Percentiles rank a stretch among this genome's conserved stretches.
These are phyloP conservation scores for Mycena latifolia DNA, from an alignment of 768 basidiomycete genomes.

Conservation along the genomic window DNA sequence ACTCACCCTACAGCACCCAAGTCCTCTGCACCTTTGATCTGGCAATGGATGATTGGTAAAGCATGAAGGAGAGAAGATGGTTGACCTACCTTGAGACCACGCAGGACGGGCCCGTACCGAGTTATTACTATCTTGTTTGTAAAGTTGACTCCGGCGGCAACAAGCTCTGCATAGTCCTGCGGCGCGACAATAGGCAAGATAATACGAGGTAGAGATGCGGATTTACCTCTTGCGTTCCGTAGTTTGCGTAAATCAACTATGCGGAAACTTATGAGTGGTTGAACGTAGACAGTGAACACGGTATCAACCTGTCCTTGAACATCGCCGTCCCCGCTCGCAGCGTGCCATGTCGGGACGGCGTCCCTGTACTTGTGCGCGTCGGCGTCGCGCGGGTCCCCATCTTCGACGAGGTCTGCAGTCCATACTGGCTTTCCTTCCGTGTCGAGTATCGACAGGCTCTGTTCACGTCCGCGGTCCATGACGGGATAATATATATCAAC, in stretches of 20 bases:
- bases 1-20: constrained; percentile 74
- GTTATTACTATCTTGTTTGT: constrained; percentile 83
- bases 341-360: constrained; percentile 88
- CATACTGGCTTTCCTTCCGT: constrained; percentile 67
- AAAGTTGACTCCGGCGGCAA: constrained; percentile 74
- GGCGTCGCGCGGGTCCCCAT: constrained; percentile 77
- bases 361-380: constrained; percentile 77
- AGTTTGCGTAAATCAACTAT: constrained; percentile 79
- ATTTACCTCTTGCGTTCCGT: constrained; percentile 73
- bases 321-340: constrained; percentile 81
- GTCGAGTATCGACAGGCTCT: constrained; percentile 74
- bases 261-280: neutral
- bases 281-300: no score
- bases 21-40: constrained; percentile 89
- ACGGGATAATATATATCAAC: constrained; percentile 87
- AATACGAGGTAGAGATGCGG: neutral
- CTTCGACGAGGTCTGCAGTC: constrained; percentile 81
- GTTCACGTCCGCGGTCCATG: constrained; percentile 82
- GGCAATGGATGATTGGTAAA: constrained; percentile 22
- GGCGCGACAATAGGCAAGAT: neutral
- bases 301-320: constrained; percentile 69
- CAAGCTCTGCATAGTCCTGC: constrained; percentile 66
- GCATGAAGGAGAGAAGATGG: neutral
- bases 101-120: constrained; percentile 82
- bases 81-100: constrained; percentile 83